Percentiles rank a stretch among this genome's conserved stretches.
Evolutionary conservation across 192 early-diverging fungal genomes (phyloP).

Genomic region (Nowakowskiella sp.): DNA sequence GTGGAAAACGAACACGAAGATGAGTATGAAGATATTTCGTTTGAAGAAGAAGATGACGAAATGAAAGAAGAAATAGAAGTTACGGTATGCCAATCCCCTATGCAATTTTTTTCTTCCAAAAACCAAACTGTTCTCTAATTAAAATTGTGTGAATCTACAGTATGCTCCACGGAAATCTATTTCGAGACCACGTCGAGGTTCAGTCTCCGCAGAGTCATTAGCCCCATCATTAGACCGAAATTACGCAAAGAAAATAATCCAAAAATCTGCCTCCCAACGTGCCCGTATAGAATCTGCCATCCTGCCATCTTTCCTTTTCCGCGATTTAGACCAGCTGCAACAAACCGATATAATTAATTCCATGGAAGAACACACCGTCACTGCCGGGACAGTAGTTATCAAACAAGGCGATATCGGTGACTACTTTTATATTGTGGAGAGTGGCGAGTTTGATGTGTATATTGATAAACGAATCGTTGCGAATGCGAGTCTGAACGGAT

Average conservation of each 20-base stretch:
- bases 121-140: too few relatives aligned
- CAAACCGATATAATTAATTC: slow-evolving; percentile 76
- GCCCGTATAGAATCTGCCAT: slow-evolving; percentile 64
- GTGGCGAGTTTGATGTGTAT: slow-evolving; percentile 72
- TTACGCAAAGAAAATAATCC: slow-evolving; percentile 66
- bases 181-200: too few relatives aligned
- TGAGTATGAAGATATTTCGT: too few relatives aligned
- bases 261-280: slow-evolving; percentile 65
- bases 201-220: slow-evolving; percentile 83
- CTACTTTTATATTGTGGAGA: slow-evolving; percentile 81
- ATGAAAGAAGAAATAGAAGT: too few relatives aligned
- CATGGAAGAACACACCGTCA: slow-evolving; percentile 71
- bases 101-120: too few relatives aligned
- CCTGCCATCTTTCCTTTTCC: slow-evolving; percentile 73
- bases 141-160: too few relatives aligned
- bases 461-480: slow-evolving; percentile 57
- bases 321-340: slow-evolving; percentile 78
- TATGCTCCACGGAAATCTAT: too few relatives aligned
- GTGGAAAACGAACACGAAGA: too few relatives aligned
- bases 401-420: slow-evolving; percentile 80
- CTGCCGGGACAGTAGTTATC: slow-evolving; percentile 52
- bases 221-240: slow-evolving; percentile 62
- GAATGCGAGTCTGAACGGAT: slow-evolving; percentile 49
- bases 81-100: too few relatives aligned
- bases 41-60: too few relatives aligned